Percentiles rank a stretch among this genome's conserved stretches.
Conservation (phyloP, 345 rosid genomes). For the Excoecaria cochinchinensis region DNA sequence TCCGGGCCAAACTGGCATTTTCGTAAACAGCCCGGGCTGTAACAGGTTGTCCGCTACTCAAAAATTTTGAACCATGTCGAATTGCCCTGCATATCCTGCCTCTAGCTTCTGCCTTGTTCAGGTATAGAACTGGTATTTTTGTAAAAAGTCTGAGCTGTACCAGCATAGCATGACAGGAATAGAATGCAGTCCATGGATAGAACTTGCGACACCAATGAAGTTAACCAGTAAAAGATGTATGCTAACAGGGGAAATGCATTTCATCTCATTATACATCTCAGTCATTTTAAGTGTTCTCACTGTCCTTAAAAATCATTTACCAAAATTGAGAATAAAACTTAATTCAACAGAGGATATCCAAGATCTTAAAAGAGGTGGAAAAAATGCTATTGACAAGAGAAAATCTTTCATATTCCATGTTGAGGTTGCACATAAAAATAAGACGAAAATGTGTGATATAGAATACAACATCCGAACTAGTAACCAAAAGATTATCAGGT, state of each 20-base stretch:
- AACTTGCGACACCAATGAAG: background rate
- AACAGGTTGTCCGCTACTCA: slow-evolving; percentile 88
- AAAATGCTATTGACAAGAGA: background rate
- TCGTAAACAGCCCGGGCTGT: slow-evolving; percentile 91
- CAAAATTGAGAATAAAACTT: background rate
- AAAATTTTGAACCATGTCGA: slow-evolving; percentile 88
- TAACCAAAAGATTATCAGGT: slow-evolving; percentile 95
- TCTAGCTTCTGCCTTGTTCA: slow-evolving; percentile 97
- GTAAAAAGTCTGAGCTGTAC: too few species aligned
- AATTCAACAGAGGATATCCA: background rate
- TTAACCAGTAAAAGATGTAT: background rate
- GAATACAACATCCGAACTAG: slow-evolving; percentile 42
- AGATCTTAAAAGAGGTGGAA: background rate
- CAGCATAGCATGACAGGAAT: background rate
- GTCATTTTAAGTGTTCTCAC: background rate
- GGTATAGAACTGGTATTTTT: slow-evolving; percentile 55
- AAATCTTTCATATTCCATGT: background rate
- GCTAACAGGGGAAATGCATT: background rate
- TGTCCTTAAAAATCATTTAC: background rate
- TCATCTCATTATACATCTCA: background rate
- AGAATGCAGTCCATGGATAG: background rate
- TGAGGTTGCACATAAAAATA: background rate
- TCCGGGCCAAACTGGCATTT: slow-evolving; percentile 90
- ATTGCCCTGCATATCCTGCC: slow-evolving; percentile 99
- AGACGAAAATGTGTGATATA: background rate